Conservation (phyloP, 75 land plant species). For the Picea sitchensis region DNA sequence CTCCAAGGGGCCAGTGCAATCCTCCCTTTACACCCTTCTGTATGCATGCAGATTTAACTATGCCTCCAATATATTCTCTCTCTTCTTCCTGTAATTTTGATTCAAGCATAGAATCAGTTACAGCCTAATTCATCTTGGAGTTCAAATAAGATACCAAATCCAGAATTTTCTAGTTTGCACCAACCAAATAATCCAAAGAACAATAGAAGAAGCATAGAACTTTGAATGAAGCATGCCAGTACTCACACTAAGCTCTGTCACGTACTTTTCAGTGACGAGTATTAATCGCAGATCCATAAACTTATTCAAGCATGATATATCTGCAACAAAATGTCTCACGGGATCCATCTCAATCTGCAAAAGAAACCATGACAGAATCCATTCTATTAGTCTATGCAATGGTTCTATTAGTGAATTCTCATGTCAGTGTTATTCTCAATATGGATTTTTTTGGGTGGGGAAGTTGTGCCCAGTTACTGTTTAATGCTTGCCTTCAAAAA, state of each 20-base stretch:
- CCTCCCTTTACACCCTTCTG: conserved; percentile 45
- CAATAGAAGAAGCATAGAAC: neutral
- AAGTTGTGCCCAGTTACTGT: too few species aligned
- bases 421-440: too few species aligned
- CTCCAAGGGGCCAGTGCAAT: conserved; percentile 47
- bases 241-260: conserved; percentile 26
- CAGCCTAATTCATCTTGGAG: neutral
- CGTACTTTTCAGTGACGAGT: conserved; percentile 18
- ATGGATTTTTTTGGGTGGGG: too few species aligned
- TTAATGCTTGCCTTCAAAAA: too few species aligned
- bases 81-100: conserved; percentile 27
- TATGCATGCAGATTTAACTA: conserved; percentile 36
- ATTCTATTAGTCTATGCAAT: too few species aligned
- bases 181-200: neutral
- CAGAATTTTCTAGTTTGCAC: neutral
- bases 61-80: conserved; percentile 16
- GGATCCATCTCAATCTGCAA: conserved; percentile 36
- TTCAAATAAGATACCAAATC: neutral
- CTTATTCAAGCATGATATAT: conserved; percentile 40
- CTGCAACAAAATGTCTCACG: conserved; percentile 45
- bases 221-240: neutral
- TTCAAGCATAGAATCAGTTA: neutral
- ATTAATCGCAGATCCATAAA: conserved; percentile 37
- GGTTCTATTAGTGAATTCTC: too few species aligned
- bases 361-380: neutral